Base-by-base conservation (phyloP, 169 alveolate genomes). In the Eimeria brunetti region DNA sequence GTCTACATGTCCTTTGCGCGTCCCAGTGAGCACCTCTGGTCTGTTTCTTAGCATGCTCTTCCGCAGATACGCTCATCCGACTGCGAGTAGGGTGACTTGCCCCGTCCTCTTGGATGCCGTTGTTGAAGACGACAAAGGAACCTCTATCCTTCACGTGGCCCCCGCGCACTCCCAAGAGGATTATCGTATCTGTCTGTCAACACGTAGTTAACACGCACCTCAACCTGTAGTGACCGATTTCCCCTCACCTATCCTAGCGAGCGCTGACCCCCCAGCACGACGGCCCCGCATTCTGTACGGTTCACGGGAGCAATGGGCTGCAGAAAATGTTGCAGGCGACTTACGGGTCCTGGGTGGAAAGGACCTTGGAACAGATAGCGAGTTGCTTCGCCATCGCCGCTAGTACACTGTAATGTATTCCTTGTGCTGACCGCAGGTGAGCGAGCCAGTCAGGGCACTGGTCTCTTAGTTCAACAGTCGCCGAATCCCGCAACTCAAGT, bases 91-190 rank as follows among this genome's bases (percentile, higher is more conserved):
- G 27, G 92, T 86, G 62, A 86, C 81, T 30, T 86, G 92, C 83
- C 92, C 92, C 81, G 64, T 86, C 64, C 62, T 86, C 62, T 8
- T 86, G 67, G 92, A 86, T 56, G 92, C 88, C 49, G 75, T 51
- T 24, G 88, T 75, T 49, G 84, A 27, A 46, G 75, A 18, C 16
- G 80, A 62, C 49, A 85, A 84, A 27, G 96, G 96, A 14, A 85
- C 96, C 14, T 91, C 94, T 27, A 22, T 94, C 56, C 90, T 94
- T 16, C 96, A 94, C 58, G 88, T 84, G 60, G 94, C 96, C 30
- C 96, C 96, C 12, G 96, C 94, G n/a, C 96, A 94, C 27, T 90
- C 94, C 56, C 84, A 60, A 44, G 96, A 94, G 44, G 96, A 94
- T 38, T 94, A 83, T 44, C 84, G 89, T 8, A 92, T 92, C 69